Percentiles rank a stretch among this genome's conserved stretches.
These are phyloP conservation scores for Pythium aquatile DNA, from an alignment of 352 stramenopile species.

Conservation along the genomic window DNA sequence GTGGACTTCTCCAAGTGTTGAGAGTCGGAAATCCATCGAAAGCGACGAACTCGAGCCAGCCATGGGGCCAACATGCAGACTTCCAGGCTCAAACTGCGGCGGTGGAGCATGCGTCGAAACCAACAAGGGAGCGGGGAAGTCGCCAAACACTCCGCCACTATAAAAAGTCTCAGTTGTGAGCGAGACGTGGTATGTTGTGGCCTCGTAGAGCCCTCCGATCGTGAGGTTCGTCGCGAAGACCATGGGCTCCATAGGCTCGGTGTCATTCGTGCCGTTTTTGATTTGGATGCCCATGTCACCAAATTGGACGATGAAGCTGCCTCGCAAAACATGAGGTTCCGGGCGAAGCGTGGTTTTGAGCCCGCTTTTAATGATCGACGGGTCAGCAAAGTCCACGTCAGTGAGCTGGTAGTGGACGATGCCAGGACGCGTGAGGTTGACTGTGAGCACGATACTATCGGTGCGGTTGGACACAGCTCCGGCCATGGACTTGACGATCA, in stretches of 20 bases:
- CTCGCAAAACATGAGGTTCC: conserved; percentile 46
- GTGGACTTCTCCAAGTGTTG: conserved; percentile 67
- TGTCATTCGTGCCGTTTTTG: conserved; percentile 76
- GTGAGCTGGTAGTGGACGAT: conserved; percentile 74
- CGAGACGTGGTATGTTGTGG: conserved; percentile 70
- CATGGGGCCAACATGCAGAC: conserved; percentile 36
- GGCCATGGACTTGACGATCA: conserved; percentile 57
- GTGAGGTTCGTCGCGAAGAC: conserved; percentile 66
- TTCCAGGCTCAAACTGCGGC: conserved; percentile 38
- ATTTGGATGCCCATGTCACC: conserved; percentile 61
- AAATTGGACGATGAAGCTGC: conserved; percentile 36
- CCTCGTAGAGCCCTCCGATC: conserved; percentile 37
- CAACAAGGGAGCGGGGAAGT: conserved; percentile 67
- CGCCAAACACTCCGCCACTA: conserved; percentile 68
- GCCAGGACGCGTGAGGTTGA: conserved; percentile 64
- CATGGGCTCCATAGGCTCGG: conserved; percentile 48
- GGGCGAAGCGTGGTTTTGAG: background rate
- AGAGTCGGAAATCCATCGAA: conserved; percentile 50
- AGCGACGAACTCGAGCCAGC: conserved; percentile 48
- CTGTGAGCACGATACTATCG: conserved; percentile 51
- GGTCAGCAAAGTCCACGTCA: conserved; percentile 75
- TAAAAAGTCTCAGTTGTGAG: conserved; percentile 67
- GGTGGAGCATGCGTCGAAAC: conserved; percentile 56
- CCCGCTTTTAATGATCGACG: conserved; percentile 37
- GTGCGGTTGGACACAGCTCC: conserved; percentile 41